Evolutionary conservation across 352 stramenopile species (phyloP).

Genomic region (Phytophthora fragariaefolia): DNA sequence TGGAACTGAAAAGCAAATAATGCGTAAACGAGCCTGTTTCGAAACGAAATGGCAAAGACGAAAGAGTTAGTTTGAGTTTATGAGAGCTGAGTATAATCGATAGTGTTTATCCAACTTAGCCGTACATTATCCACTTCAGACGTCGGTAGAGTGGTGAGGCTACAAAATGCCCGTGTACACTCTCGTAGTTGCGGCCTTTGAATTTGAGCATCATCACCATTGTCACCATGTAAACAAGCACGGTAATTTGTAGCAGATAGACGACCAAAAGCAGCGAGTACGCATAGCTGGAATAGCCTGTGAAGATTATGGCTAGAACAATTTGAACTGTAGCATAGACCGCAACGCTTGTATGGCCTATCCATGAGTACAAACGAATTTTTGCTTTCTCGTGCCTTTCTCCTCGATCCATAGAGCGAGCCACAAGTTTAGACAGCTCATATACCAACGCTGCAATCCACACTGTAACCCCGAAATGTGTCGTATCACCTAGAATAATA

Average conservation of each 20-base stretch:
- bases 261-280: conserved; percentile 36
- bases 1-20: conserved; percentile 66
- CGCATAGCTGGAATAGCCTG: conserved; percentile 41
- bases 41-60: background rate
- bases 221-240: conserved; percentile 39
- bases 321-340: conserved; percentile 32
- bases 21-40: conserved; percentile 38
- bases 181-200: conserved; percentile 50
- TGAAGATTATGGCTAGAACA: conserved; percentile 20
- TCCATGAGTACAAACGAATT: conserved; percentile 39
- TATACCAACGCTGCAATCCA: conserved; percentile 53
- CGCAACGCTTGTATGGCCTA: conserved; percentile 30
- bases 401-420: conserved; percentile 44
- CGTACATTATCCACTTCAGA: conserved; percentile 58
- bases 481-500: conserved; percentile 40
- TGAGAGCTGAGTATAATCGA: too few species aligned
- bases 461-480: conserved; percentile 38
- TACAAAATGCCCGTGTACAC: conserved; percentile 51
- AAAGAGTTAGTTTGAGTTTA: background rate
- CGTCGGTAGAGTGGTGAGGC: conserved; percentile 51
- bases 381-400: conserved; percentile 40
- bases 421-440: conserved; percentile 47
- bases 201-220: conserved; percentile 40
- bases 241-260: conserved; percentile 39
- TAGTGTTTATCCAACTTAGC: too few species aligned